Evolutionary conservation across 2,329 filamentous ascomycete genomes (phyloP).

Genomic region (Apiospora saccharicola): DNA sequence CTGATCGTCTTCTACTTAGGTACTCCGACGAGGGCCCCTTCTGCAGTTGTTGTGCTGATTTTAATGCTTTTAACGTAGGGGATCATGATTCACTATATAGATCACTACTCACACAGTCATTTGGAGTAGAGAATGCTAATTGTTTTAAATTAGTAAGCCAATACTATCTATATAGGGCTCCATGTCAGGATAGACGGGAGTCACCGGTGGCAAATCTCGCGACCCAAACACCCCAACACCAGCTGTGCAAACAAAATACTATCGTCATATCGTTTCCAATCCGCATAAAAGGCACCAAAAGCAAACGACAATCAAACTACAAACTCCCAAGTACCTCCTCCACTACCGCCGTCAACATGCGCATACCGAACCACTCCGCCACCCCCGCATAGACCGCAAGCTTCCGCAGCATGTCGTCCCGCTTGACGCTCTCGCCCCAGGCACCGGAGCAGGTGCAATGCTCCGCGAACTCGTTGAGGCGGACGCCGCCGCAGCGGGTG

Average conservation of each 20-base stretch:
- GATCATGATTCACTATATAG: too few relatives aligned
- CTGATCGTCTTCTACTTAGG: too few relatives aligned
- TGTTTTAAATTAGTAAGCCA: neutral
- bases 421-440: conserved; percentile 78
- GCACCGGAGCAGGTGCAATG: conserved; percentile 92
- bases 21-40: too few relatives aligned
- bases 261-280: neutral
- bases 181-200: neutral
- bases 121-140: neutral
- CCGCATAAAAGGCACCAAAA: neutral
- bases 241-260: neutral
- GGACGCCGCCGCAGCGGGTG: conserved; percentile 70
- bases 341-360: conserved; percentile 81
- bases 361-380: conserved; percentile 79
- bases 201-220: neutral
- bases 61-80: too few relatives aligned
- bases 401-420: conserved; percentile 68
- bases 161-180: neutral
- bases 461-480: conserved; percentile 94
- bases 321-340: conserved; percentile 59
- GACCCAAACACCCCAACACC: neutral
- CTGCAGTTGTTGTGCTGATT: too few relatives aligned
- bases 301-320: neutral
- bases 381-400: conserved; percentile 78
- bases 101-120: neutral